Evolutionary conservation across 345 rosid genomes (phyloP), one percentile per base, ranked within the genome.

Genomic region (Eucalyptus viminalis): DNA sequence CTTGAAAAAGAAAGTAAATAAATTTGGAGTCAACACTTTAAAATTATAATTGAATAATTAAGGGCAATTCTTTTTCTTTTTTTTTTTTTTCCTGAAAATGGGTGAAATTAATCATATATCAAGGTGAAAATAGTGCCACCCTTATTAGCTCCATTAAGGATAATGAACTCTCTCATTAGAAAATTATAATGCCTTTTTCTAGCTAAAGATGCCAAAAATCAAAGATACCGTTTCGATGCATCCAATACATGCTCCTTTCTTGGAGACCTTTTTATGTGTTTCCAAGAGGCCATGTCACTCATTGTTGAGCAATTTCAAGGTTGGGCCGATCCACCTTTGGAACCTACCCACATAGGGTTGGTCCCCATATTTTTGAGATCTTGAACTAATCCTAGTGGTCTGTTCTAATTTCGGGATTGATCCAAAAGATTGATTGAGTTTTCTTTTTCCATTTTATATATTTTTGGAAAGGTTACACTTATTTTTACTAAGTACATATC

Each of bases 381-480:
- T 56, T 4, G 14, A 56, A 24, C 13, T 13, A 9, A 56, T 56
- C 1, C 2, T 24, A 0, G 24, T 1, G 29, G 29, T 24, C 3
- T 11, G 1, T 2, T 24, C 62, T 24, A 24, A 12, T 56, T 56
- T 25, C 0, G 3, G 1, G 6, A 25, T 56, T 56, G 29, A 24
- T 56, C 6, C 29, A 56, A 56, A 56, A 56, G 29, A 2, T 10
- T 0, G 6, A 0, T 2, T 1, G 13, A 56, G 3, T 4, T 56
- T 8, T 56, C 2, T 9, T 22, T 24, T 24, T 4, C 0, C 27
- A 56, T 9, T 56, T 56, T 10, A 22, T 56, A 29, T 56, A 56
- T 0, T 56, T 24, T 22, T 21, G 11, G 58, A 53, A 53, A 53
- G 0, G 8, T 53, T 53, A 53, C 0, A 0, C 58, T 53, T 53